Evolutionary conservation across 768 basidiomycete genomes (phyloP).

Genomic region (Pulveroboletus sp.): DNA sequence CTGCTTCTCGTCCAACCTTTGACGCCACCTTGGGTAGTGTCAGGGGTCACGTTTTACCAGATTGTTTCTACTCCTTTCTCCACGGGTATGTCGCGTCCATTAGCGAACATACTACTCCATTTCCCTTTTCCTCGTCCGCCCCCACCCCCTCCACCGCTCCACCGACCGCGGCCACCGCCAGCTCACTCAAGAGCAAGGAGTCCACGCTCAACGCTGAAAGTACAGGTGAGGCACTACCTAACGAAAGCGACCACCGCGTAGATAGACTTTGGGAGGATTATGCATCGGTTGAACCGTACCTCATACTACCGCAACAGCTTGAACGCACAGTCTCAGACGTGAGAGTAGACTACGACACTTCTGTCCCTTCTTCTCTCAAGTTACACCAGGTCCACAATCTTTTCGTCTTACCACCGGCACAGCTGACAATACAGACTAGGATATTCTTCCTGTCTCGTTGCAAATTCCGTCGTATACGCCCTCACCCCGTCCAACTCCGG

Average conservation of each 20-base stretch:
- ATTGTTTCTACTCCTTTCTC: conserved; percentile 91
- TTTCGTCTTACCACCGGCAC: too few species aligned
- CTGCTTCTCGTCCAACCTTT: conserved; percentile 73
- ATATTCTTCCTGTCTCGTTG: conserved; percentile 73
- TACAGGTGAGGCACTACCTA: conserved; percentile 48
- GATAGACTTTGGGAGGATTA: conserved; percentile 87
- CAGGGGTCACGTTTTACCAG: conserved; percentile 79
- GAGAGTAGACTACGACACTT: conserved; percentile 46
- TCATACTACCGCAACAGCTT: conserved; percentile 40
- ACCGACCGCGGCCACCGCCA: conserved; percentile 32
- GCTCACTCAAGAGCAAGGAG: conserved; percentile 17
- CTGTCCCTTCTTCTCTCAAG: conserved; percentile 38
- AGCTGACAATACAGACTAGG: conserved; percentile 37
- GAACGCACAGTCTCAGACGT: conserved; percentile 50
- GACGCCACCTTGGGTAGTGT: conserved; percentile 70
- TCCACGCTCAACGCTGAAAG: conserved; percentile 6
- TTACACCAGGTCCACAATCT: conserved; percentile 51
- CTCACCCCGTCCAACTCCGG: conserved; percentile 45
- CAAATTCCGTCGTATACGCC: conserved; percentile 50
- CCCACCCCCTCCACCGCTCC: conserved; percentile 21
- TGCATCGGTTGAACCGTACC: conserved; percentile 71
- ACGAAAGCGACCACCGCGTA: conserved; percentile 80
- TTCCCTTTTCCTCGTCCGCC: conserved; percentile 37
- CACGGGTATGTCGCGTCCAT: conserved; percentile 83
- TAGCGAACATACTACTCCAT: conserved; percentile 56